Percentiles rank a stretch among this genome's conserved stretches.
phyloP scores from a whole-genome alignment of 495 filamentous ascomycete genomes.

The Tuber melanosporum region DNA sequence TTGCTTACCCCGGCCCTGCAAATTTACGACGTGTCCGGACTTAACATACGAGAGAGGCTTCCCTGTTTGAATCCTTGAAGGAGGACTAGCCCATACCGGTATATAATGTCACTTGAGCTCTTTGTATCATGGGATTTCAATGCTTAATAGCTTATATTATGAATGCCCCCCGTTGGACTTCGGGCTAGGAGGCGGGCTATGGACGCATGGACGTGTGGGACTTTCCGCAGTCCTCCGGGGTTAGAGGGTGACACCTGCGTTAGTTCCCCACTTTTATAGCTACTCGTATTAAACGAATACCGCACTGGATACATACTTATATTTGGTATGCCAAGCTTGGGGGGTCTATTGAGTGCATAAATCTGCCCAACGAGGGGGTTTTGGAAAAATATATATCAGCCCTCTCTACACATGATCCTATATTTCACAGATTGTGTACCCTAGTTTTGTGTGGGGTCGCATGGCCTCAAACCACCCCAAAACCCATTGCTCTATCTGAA shows the following conservation, averaged over 20 bases:
- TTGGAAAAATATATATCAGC: neutral
- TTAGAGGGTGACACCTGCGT: neutral
- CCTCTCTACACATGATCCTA: neutral
- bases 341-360: neutral
- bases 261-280: neutral
- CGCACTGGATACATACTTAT: neutral
- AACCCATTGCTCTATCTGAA: neutral
- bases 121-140: too few relatives aligned
- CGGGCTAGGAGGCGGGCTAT: neutral
- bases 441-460: neutral
- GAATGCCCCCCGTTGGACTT: neutral
- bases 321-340: neutral
- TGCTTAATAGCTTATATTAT: neutral
- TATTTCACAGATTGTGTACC: neutral
- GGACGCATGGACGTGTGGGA: neutral
- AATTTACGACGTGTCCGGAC: neutral
- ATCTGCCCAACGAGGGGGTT: neutral
- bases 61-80: neutral
- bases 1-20: neutral
- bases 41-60: neutral
- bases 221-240: neutral
- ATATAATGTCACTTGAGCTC: neutral
- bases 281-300: neutral
- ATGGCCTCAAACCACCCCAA: neutral
- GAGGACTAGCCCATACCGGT: neutral